phyloP scores from a whole-genome alignment of 2,329 filamentous ascomycete genomes.

The Furcasterigmium sp. region DNA sequence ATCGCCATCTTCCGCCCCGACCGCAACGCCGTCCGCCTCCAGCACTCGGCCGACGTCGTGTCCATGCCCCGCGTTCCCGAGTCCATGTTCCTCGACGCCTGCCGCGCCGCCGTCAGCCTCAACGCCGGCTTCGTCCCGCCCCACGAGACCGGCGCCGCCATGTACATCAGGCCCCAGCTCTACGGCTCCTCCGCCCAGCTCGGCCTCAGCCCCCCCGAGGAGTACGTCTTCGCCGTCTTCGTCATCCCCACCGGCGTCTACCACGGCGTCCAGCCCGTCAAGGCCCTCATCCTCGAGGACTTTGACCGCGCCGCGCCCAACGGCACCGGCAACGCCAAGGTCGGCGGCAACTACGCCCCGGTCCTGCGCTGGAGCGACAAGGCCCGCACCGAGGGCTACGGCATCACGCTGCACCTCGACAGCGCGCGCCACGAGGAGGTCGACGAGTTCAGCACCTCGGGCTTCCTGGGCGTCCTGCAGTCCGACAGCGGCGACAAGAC shows the following conservation, averaged over 20 bases:
- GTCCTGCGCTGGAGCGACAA: slow-evolving; percentile 83
- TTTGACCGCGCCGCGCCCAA: slow-evolving; percentile 93
- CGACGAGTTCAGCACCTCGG: slow-evolving; percentile 93
- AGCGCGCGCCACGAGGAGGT: slow-evolving; percentile 78
- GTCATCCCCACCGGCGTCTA: slow-evolving; percentile 92
- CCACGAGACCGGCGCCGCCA: slow-evolving; percentile 78
- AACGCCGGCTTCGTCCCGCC: slow-evolving; percentile 92
- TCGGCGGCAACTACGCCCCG: slow-evolving; percentile 94
- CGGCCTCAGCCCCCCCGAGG: slow-evolving; percentile 79
- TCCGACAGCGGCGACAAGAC: slow-evolving; percentile 54
- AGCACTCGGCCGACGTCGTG: slow-evolving; percentile 77
- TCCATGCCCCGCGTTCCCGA: slow-evolving; percentile 78
- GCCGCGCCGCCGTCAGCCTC: slow-evolving; percentile 74
- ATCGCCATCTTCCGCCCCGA: slow-evolving; percentile 87
- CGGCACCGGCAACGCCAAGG: slow-evolving; percentile 86
- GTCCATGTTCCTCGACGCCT: slow-evolving; percentile 69
- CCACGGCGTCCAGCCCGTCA: slow-evolving; percentile 84
- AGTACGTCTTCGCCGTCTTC: slow-evolving; percentile 88
- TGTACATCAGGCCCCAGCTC: slow-evolving; percentile 87
- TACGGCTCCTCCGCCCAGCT: slow-evolving; percentile 87
- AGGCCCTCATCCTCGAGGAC: slow-evolving; percentile 81
- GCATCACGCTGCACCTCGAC: slow-evolving; percentile 93
- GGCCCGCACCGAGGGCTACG: slow-evolving; percentile 72
- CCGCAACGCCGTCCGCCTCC: slow-evolving; percentile 79
- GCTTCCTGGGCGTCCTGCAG: slow-evolving; percentile 73